phyloP scores from a whole-genome alignment of 169 alveolate species.

The Perkinsus olseni region DNA sequence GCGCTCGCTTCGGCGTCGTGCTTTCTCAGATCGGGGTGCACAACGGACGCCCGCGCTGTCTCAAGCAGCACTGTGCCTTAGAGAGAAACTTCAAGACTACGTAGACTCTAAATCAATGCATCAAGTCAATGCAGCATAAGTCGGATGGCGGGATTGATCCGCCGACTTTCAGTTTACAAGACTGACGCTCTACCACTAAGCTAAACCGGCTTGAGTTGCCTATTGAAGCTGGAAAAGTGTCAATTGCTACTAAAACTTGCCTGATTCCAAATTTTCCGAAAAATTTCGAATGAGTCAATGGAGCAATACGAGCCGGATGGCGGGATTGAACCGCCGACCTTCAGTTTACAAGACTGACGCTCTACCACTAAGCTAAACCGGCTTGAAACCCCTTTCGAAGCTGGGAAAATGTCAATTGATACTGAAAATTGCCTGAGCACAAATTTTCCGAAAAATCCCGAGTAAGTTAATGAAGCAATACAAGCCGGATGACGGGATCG shows the following conservation, averaged over 20 bases:
- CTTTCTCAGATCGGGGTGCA: neutral
- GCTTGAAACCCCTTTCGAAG: too few species aligned
- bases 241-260: too few species aligned
- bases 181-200: neutral
- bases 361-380: conserved; percentile 3
- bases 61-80: neutral
- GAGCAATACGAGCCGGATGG: conserved; percentile 6
- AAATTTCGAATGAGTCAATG: too few species aligned
- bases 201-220: neutral
- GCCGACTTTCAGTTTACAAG: neutral
- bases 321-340: conserved; percentile 4
- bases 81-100: neutral
- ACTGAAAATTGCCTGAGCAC: too few species aligned
- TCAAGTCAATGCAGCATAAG: neutral
- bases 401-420: too few species aligned
- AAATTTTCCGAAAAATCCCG: too few species aligned
- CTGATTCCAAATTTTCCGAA: too few species aligned
- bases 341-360: neutral
- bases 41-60: neutral
- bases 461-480: too few species aligned
- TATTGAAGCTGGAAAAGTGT: too few species aligned
- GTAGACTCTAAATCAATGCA: neutral
- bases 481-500: too few species aligned
- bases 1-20: neutral
- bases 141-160: neutral